Conservation (phyloP, 1,284 basidiomycete genomes). For the Ustilago shanxiensis region DNA sequence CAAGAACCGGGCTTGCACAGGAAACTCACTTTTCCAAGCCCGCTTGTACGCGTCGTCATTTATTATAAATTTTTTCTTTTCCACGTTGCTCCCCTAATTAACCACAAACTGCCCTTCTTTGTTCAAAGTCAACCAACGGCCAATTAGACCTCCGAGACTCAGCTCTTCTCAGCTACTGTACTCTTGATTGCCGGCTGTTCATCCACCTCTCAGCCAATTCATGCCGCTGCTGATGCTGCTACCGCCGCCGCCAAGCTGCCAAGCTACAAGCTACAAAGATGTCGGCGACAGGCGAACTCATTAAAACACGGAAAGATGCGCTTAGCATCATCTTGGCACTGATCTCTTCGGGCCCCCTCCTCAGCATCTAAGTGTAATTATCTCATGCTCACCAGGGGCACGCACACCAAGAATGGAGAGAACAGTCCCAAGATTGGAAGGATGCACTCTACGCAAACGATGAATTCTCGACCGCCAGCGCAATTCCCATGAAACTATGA, state of each 20-base stretch:
- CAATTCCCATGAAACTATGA: background rate
- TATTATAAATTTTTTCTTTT: background rate
- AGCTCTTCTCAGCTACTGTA: background rate
- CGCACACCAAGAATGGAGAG: background rate
- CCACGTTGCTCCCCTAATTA: no score
- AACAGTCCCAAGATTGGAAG: background rate
- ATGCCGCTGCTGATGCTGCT: no score
- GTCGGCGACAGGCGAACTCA: no score
- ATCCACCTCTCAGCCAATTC: no score
- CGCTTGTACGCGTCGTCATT: constrained; percentile 15
- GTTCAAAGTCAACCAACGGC: background rate
- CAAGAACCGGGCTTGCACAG: no score
- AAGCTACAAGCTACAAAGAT: background rate
- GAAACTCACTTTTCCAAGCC: no score
- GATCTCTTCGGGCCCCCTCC: no score
- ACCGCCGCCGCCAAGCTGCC: no score
- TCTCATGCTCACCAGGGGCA: background rate
- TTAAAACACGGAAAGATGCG: no score
- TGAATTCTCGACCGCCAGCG: background rate
- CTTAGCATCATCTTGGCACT: no score
- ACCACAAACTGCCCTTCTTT: no score
- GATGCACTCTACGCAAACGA: background rate
- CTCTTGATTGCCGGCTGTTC: background rate
- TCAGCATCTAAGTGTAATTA: background rate
- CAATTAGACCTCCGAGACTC: constrained; percentile 5